A percentile compares a stretch with the other conserved stretches of the same genome.
phyloP scores from a whole-genome alignment of 164 flowering plant genomes.

The Vitis rotundifolia region DNA sequence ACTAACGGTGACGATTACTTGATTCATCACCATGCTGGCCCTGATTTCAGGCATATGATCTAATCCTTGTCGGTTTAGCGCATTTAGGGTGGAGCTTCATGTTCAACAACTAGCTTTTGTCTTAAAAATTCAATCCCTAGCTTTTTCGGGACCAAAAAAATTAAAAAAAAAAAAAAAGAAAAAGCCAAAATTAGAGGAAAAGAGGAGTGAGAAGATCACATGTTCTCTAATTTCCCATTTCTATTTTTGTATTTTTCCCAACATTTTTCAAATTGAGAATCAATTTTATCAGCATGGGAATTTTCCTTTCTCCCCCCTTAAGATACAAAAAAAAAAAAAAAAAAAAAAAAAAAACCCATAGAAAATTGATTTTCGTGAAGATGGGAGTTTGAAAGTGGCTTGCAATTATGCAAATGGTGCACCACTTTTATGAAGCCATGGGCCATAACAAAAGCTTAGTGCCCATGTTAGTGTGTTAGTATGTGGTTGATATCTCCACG shows the following conservation, averaged over 20 bases:
- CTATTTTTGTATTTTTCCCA: not conserved
- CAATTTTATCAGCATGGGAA: not conserved
- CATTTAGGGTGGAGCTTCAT: not conserved
- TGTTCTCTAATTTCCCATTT: conserved; percentile 15
- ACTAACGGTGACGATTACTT: conserved; percentile 56
- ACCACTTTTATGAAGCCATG: conserved; percentile 11
- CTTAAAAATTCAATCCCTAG: not conserved
- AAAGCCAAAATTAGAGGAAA: not conserved
- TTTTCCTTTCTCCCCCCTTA: not conserved
- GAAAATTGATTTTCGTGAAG: not conserved
- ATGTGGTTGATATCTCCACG: no score
- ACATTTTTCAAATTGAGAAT: conserved; percentile 4
- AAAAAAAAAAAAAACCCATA: not conserved
- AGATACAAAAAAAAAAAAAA: not conserved
- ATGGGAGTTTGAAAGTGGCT: conserved; percentile 10
- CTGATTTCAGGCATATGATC: conserved; percentile 55
- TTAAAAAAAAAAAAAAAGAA: not conserved
- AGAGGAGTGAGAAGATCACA: not conserved
- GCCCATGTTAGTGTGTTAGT: no score
- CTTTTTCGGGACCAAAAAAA: not conserved
- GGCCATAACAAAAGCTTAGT: not conserved
- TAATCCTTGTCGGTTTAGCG: conserved; percentile 18
- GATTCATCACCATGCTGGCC: conserved; percentile 50
- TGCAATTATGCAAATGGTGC: conserved; percentile 24
- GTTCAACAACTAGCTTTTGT: not conserved